These are phyloP conservation scores for Huntiella abstrusa DNA, from an alignment of 2,329 filamentous ascomycete genomes.

Conservation along the genomic window DNA sequence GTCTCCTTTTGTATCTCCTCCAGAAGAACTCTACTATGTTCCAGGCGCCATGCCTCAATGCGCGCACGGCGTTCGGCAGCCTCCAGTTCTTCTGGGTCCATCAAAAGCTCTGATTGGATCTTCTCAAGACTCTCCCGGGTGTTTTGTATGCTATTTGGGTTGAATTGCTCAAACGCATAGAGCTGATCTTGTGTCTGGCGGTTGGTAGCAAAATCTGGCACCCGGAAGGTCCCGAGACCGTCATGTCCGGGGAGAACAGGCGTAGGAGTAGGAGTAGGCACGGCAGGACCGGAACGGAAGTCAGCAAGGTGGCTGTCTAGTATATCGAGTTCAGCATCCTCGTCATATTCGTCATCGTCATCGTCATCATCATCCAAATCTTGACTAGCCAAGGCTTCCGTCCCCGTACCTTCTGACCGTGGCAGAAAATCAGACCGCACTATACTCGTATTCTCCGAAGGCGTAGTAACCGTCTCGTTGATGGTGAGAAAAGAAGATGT, in stretches of 20 bases:
- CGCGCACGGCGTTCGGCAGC: slow-evolving; percentile 60
- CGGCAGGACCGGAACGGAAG: slow-evolving; percentile 45
- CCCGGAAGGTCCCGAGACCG: slow-evolving; percentile 68
- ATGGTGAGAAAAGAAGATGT: slow-evolving; percentile 10
- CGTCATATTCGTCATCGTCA: slow-evolving; percentile 27
- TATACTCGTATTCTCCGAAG: slow-evolving; percentile 6
- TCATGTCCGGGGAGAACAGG: slow-evolving; percentile 81
- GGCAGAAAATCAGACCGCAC: slow-evolving; percentile 12
- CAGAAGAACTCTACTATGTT: slow-evolving; percentile 69
- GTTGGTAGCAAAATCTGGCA: slow-evolving; percentile 36
- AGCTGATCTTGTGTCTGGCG: slow-evolving; percentile 59
- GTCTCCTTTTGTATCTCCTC: slow-evolving; percentile 85
- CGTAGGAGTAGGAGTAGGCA: slow-evolving; percentile 25
- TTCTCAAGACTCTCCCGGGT: slow-evolving; percentile 31
- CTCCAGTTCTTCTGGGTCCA: slow-evolving; percentile 35
- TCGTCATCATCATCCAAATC: slow-evolving; percentile 4
- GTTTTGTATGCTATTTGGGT: slow-evolving; percentile 42
- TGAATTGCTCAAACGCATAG: slow-evolving; percentile 76
- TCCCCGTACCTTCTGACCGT: slow-evolving; percentile 7
- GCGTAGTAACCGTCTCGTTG: slow-evolving; percentile 9
- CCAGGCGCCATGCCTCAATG: slow-evolving; percentile 81
- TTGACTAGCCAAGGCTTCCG: slow-evolving; percentile 13
- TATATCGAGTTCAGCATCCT: slow-evolving; percentile 73
- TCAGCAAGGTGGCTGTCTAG: slow-evolving; percentile 81
- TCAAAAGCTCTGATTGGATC: slow-evolving; percentile 25